These are phyloP conservation scores for Paratinospora sagittata DNA, from an alignment of 164 flowering plant genomes.

Conservation along the genomic window DNA sequence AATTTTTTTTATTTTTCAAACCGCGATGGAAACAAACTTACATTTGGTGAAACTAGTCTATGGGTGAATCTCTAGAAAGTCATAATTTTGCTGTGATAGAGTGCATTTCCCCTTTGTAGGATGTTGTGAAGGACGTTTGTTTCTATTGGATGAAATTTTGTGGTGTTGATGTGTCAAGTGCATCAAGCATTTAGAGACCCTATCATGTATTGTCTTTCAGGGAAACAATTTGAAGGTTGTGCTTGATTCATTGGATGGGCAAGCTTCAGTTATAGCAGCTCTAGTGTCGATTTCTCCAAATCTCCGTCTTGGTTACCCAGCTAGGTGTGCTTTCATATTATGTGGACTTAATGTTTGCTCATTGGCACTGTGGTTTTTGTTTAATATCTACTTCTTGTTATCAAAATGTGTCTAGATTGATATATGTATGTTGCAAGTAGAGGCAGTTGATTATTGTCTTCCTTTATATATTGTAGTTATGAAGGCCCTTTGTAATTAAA, in stretches of 20 bases:
- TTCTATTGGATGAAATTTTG: not conserved
- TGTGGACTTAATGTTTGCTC: not conserved
- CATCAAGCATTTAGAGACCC: not conserved
- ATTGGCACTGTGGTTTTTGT: not conserved
- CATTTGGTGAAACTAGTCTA: no score
- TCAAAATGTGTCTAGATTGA: no score
- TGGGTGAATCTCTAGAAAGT: no score
- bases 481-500: not conserved
- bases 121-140: not conserved
- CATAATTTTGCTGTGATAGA: no score
- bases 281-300: constrained; percentile 71
- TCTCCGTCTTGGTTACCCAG: constrained; percentile 92
- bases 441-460: not conserved
- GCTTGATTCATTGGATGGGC: constrained; percentile 87
- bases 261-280: constrained; percentile 81
- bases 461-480: not conserved
- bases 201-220: constrained; percentile 28
- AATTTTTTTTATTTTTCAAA: no score
- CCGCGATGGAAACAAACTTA: no score
- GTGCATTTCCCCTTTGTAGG: no score
- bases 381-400: no score
- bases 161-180: not conserved
- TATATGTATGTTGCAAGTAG: no score
- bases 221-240: constrained; percentile 61
- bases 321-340: constrained; percentile 42